Conservation (phyloP, 805 yeast genomes). For the Starmerella asiatica region DNA sequence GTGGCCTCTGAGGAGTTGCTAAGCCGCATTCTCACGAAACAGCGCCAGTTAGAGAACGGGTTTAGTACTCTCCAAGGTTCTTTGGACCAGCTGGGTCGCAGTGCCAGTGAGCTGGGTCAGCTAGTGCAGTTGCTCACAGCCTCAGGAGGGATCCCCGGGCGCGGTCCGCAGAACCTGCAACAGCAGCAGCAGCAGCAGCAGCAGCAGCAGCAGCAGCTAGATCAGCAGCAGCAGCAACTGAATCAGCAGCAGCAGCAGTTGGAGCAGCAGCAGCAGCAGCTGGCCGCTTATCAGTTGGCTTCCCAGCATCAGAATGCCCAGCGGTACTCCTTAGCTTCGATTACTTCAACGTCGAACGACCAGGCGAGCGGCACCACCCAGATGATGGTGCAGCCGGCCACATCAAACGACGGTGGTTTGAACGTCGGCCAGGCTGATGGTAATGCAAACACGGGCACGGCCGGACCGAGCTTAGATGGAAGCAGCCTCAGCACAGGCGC, state of each 20-base stretch:
- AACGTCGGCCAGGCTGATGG: background rate
- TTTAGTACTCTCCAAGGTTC: constrained; percentile 10
- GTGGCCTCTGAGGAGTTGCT: constrained; percentile 11
- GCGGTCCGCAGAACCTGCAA: background rate
- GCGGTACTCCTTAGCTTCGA: background rate
- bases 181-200: constrained; percentile 1
- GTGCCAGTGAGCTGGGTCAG: constrained; percentile 14
- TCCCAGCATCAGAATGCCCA: background rate
- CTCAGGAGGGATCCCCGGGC: background rate
- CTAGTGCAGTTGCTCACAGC: constrained; percentile 13
- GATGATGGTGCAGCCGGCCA: background rate
- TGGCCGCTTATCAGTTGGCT: background rate
- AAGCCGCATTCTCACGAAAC: constrained; percentile 13
- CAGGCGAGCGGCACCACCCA: background rate
- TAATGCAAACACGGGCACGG: background rate
- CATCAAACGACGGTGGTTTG: background rate
- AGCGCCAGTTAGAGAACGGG: constrained; percentile 12
- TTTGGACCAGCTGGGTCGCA: constrained; percentile 10
- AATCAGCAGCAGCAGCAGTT: background rate
- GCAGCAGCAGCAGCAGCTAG: constrained; percentile 2
- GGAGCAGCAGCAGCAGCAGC: background rate
- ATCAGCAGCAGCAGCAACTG: constrained; percentile 1
- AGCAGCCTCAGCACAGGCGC: constrained; percentile 13
- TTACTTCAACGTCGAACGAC: background rate
- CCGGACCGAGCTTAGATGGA: background rate